phyloP scores from a whole-genome alignment of 192 early-diverging fungal species.

The Coemansia sp. region DNA sequence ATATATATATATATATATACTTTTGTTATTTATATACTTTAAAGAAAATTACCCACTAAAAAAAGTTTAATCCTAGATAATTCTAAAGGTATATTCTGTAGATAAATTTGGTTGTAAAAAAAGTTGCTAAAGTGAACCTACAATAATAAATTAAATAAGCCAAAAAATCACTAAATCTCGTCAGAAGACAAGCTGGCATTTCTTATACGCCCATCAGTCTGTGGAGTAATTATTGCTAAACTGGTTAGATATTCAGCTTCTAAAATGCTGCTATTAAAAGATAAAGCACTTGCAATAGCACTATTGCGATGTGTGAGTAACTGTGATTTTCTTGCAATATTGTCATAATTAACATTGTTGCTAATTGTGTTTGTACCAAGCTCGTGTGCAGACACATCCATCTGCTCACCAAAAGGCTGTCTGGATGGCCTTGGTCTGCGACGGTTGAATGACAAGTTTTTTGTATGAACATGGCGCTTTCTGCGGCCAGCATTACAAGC shows the following conservation, averaged over 20 bases:
- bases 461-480: slow-evolving; percentile 26
- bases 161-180: background rate
- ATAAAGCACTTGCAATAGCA: slow-evolving; percentile 17
- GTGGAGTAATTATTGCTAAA: slow-evolving; percentile 61
- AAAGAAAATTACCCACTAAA: too few species aligned
- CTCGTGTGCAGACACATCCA: background rate
- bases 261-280: background rate
- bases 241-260: slow-evolving; percentile 42
- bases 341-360: background rate
- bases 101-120: too few species aligned
- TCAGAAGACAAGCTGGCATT: slow-evolving; percentile 9
- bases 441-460: slow-evolving; percentile 23
- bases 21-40: too few species aligned
- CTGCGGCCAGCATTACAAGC: slow-evolving; percentile 59
- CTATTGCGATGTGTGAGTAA: slow-evolving; percentile 41
- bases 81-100: too few species aligned
- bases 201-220: slow-evolving; percentile 57
- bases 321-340: slow-evolving; percentile 13
- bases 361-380: background rate
- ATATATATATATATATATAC: too few species aligned
- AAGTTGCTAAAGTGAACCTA: too few species aligned
- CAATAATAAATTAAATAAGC: too few species aligned
- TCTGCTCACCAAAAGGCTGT: background rate
- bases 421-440: slow-evolving; percentile 3
- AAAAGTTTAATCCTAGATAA: too few species aligned